Evolutionary conservation across 768 basidiomycete genomes (phyloP).

Genomic region (Trametes meyenii): DNA sequence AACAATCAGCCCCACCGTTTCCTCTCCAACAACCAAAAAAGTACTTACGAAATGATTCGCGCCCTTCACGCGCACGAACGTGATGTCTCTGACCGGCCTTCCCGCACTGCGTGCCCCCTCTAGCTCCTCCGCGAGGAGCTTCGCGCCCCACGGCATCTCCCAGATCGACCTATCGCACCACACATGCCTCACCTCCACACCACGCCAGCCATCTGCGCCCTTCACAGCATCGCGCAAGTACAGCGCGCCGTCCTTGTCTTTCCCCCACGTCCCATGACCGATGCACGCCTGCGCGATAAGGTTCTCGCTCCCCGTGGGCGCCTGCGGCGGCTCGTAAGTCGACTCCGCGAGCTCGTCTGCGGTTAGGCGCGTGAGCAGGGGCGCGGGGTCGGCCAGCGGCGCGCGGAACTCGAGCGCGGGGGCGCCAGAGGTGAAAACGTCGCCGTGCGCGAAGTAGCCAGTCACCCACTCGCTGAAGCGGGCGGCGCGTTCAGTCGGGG

Average conservation of each 20-base stretch:
- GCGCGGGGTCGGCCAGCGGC: conserved; percentile 1
- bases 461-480: conserved; percentile 13
- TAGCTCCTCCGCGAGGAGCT: conserved; percentile 1
- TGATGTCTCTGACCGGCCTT: neutral
- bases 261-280: neutral
- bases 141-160: conserved; percentile 14
- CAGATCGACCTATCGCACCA: conserved; percentile 6
- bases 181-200: conserved; percentile 2
- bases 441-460: conserved; percentile 18
- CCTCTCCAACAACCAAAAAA: neutral
- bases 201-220: neutral
- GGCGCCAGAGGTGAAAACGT: neutral
- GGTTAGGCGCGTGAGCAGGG: conserved; percentile 2
- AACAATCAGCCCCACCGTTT: neutral
- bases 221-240: neutral
- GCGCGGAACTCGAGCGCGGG: conserved; percentile 5
- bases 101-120: conserved; percentile 8
- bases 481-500: neutral
- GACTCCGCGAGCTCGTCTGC: conserved; percentile 7
- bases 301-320: neutral
- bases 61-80: conserved; percentile 4
- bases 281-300: neutral
- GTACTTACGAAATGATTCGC: conserved; percentile 19
- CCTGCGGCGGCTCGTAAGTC: neutral
- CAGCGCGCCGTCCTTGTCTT: neutral